A percentile compares a stretch with the other conserved stretches of the same genome.
These are phyloP conservation scores for Fragaria ananassa DNA, from an alignment of 306 rosid genomes.

Conservation along the genomic window DNA sequence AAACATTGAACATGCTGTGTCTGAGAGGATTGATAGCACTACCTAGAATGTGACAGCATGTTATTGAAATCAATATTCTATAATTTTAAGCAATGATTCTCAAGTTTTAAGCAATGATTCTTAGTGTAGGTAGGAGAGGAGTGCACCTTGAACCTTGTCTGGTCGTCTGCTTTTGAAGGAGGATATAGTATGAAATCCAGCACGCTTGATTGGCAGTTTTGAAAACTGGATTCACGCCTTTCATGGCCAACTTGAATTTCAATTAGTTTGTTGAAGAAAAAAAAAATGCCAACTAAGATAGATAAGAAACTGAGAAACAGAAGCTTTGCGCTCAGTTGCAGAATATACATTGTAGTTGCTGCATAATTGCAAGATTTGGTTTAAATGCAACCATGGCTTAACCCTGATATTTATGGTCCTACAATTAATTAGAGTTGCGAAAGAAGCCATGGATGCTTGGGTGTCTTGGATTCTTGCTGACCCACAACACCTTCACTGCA, in stretches of 20 bases:
- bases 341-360: neutral
- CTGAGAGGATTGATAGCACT: neutral
- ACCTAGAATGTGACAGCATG: neutral
- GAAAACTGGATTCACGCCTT: neutral
- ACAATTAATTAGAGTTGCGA: neutral
- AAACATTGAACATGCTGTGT: neutral
- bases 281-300: neutral
- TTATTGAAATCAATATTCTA: neutral
- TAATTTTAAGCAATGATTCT: neutral
- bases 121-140: neutral
- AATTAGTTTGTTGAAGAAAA: neutral
- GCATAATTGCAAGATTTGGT: neutral
- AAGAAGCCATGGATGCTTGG: neutral
- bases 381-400: neutral
- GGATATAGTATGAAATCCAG: neutral
- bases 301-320: neutral
- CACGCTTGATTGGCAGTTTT: neutral
- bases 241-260: neutral
- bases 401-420: neutral
- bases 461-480: neutral
- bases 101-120: neutral
- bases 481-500: neutral
- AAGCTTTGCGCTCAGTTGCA: neutral
- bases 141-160: neutral
- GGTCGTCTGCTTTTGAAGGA: neutral